Evolutionary conservation across 2,329 filamentous ascomycete species (phyloP).

Genomic region (Colletotrichum sp.): DNA sequence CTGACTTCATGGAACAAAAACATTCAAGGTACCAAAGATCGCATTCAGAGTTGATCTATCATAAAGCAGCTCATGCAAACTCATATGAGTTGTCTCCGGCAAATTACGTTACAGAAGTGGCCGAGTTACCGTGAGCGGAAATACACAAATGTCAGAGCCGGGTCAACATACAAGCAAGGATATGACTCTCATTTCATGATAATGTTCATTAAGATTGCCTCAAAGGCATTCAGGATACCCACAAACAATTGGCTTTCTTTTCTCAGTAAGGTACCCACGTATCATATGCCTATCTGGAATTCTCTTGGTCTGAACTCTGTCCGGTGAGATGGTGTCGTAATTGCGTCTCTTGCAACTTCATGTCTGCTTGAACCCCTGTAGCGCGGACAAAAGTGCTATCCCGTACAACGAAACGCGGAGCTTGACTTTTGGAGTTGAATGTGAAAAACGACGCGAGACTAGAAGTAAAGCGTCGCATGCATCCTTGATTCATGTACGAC

Average conservation of each 20-base stretch:
- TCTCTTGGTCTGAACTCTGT: neutral
- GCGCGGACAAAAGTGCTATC: neutral
- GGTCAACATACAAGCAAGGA: neutral
- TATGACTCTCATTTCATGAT: neutral
- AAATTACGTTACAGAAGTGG: neutral
- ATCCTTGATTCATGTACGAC: neutral
- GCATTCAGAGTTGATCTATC: neutral
- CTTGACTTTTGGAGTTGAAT: neutral
- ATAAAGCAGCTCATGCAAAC: neutral
- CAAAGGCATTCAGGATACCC: neutral
- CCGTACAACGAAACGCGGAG: neutral
- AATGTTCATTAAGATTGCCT: neutral
- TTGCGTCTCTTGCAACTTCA: neutral
- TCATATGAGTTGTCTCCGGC: neutral
- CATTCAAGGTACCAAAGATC: neutral
- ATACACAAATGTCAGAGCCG: neutral
- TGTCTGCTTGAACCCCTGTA: neutral
- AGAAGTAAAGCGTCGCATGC: neutral
- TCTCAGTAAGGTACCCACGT: neutral
- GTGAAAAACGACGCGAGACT: neutral
- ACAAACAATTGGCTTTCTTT: neutral
- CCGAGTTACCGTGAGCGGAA: neutral
- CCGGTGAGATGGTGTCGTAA: neutral
- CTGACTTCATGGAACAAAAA: neutral
- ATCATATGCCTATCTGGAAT: neutral